Evolutionary conservation across 2,329 filamentous ascomycete genomes (phyloP), one percentile per base, ranked within the genome.

Genomic region (Lachnellula willkommii): DNA sequence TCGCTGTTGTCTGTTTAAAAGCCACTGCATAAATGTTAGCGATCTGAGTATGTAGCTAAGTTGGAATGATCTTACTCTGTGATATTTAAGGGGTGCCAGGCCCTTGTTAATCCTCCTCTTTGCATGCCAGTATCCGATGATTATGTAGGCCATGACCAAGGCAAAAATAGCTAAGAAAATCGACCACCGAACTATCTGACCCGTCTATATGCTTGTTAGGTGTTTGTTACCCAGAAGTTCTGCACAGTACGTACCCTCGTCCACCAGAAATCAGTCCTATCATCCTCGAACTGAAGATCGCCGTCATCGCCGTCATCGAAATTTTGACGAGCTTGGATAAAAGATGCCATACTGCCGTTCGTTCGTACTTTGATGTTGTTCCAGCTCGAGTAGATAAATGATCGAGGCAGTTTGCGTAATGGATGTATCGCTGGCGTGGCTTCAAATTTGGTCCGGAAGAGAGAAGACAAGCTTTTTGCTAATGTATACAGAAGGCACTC

Each of bases 41-140:
- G 32, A n/a, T 11, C 45, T 50, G 24, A 35, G 32, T 28, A 47
- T 45, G 20, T 53, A 17, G 40, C 22, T 6, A 52, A 32, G 15
- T 40, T 50, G 12, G 46, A 28, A 42, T 32, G 20, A 42, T 58
- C 80, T 36, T 77, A 87, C 84, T 65, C 85, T 76, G 71, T 94
- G 88, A 68, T 93, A 93, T 59, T 71, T 72, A 37, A 91, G 72
- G 15, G 88, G 85, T 17, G 77, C 75, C 39, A 84, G 74, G 1
- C 88, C 88, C 69, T 84, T 85, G 58, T 75, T 77, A 61, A 92
- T 76, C 47, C 89, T 79, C 47, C 73, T 73, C 69, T 82, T 82
- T 47, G 88, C 89, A 71, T 93, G 89, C 47, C 81, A 72, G 70
- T 88, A 87, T 58, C 87, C 88, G 57, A 82, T 76, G 53, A 89